Percentiles rank a stretch among this genome's conserved stretches.
Evolutionary conservation across 2,329 filamentous ascomycete species (phyloP).

Genomic region (Penicillium occitanis): DNA sequence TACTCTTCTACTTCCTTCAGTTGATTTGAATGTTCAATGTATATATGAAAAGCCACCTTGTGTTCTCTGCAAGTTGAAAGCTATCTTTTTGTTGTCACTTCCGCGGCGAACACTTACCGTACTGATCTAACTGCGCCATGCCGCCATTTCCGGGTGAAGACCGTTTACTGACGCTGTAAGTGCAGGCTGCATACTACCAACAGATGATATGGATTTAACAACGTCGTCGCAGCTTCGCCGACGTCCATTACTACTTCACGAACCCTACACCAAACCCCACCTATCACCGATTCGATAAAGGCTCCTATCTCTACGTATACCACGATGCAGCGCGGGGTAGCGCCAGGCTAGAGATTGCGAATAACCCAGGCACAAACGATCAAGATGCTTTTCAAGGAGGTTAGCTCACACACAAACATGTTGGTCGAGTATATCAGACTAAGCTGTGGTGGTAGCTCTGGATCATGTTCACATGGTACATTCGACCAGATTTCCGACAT

Average conservation of each 20-base stretch:
- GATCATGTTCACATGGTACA: conserved; percentile 55
- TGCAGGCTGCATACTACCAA: conserved; percentile 8
- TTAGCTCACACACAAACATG: conserved; percentile 30
- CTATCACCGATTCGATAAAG: conserved; percentile 64
- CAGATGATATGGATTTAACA: conserved; percentile 9
- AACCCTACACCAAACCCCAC: conserved; percentile 55
- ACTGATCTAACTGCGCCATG: conserved; percentile 34
- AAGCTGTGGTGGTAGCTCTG: conserved; percentile 42
- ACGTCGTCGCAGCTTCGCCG: conserved; percentile 54
- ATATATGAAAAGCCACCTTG: not conserved
- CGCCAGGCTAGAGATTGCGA: conserved; percentile 62
- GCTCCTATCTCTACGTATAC: conserved; percentile 65
- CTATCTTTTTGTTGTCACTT: conserved; percentile 16
- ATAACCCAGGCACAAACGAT: conserved; percentile 61
- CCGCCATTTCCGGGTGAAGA: conserved; percentile 50
- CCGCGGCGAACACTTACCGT: not conserved
- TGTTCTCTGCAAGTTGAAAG: not conserved
- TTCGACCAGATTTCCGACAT: conserved; percentile 59
- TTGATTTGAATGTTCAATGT: not conserved
- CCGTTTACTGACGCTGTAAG: conserved; percentile 49
- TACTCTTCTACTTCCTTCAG: not conserved
- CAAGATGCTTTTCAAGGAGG: conserved; percentile 65
- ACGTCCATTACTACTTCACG: conserved; percentile 64
- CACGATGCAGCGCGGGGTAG: conserved; percentile 55
- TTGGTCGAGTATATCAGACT: not conserved